Evolutionary conservation across 2,329 filamentous ascomycete species (phyloP).

Genomic region (Dactylellina cionopaga): DNA sequence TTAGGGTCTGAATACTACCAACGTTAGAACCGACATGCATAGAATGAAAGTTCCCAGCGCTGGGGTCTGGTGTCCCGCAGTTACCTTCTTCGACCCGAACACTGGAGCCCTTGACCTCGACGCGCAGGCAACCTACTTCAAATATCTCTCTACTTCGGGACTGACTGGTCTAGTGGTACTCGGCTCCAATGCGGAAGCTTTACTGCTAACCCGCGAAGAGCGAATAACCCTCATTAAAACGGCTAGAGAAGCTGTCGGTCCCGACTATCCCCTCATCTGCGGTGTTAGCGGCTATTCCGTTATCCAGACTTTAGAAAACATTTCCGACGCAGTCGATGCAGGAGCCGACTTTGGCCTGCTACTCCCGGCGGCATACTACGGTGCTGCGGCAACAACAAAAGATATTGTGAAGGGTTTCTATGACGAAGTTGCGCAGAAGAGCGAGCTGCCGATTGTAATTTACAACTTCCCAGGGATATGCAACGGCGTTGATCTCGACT

Average conservation of each 20-base stretch:
- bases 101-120: conserved; percentile 65
- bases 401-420: conserved; percentile 71
- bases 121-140: conserved; percentile 66
- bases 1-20: background rate
- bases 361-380: conserved; percentile 73
- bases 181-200: conserved; percentile 69
- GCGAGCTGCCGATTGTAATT: conserved; percentile 69
- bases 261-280: conserved; percentile 70
- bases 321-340: conserved; percentile 69
- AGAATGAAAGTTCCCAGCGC: conserved; percentile 55
- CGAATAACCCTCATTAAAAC: conserved; percentile 67
- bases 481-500: conserved; percentile 75
- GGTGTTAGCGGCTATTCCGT: conserved; percentile 74
- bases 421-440: conserved; percentile 66
- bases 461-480: conserved; percentile 77
- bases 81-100: conserved; percentile 67
- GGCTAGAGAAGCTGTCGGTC: conserved; percentile 67
- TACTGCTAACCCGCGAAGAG: conserved; percentile 70
- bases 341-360: conserved; percentile 72
- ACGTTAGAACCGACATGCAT: conserved; percentile 3
- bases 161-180: conserved; percentile 67
- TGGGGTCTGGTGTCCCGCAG: conserved; percentile 67
- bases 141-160: conserved; percentile 65
- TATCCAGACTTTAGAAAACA: conserved; percentile 70
- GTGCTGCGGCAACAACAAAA: conserved; percentile 68